These are phyloP conservation scores for Macroventuria anomochaeta DNA, from an alignment of 2,329 filamentous ascomycete genomes.

Conservation along the genomic window DNA sequence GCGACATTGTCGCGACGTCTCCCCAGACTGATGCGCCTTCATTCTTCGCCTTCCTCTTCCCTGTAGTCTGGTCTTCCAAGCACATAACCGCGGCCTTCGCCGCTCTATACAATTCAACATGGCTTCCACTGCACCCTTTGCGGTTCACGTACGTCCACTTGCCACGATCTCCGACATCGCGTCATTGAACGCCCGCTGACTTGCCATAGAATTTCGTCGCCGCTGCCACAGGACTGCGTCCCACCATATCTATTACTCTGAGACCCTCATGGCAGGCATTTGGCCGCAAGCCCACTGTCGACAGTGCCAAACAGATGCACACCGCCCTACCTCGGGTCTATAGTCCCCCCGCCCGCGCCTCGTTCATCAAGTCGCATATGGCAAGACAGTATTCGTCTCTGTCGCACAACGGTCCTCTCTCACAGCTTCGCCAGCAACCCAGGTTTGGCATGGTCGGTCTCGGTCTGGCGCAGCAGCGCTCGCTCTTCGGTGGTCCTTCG, in stretches of 20 bases:
- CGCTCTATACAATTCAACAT: slow-evolving; percentile 48
- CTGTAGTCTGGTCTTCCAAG: slow-evolving; percentile 25
- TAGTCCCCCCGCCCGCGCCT: slow-evolving; percentile 43
- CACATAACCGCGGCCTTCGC: slow-evolving; percentile 38
- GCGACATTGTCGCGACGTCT: slow-evolving; percentile 30
- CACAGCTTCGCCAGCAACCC: slow-evolving; percentile 39
- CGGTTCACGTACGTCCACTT: slow-evolving; percentile 54
- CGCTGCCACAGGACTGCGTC: slow-evolving; percentile 49
- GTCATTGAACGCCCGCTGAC: slow-evolving; percentile 29
- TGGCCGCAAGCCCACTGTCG: slow-evolving; percentile 29
- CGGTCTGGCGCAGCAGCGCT: slow-evolving; percentile 52
- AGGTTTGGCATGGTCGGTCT: slow-evolving; percentile 46
- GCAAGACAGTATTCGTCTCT: slow-evolving; percentile 50
- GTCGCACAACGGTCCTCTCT: slow-evolving; percentile 44
- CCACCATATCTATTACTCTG: slow-evolving; percentile 48
- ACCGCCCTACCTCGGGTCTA: slow-evolving; percentile 36
- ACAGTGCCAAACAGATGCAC: slow-evolving; percentile 31
- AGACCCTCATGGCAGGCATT: slow-evolving; percentile 45
- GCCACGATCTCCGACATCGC: slow-evolving; percentile 36
- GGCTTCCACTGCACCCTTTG: slow-evolving; percentile 59
- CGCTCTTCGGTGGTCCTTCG: slow-evolving; percentile 55
- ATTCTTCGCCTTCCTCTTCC: slow-evolving; percentile 19
- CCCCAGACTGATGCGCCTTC: slow-evolving; percentile 25
- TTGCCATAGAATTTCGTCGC: slow-evolving; percentile 53
- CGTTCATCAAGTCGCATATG: slow-evolving; percentile 33